Percentiles rank a stretch among this genome's conserved stretches.
These are phyloP conservation scores for Sechiopsis laciniata DNA, from an alignment of 306 rosid genomes.

Conservation along the genomic window DNA sequence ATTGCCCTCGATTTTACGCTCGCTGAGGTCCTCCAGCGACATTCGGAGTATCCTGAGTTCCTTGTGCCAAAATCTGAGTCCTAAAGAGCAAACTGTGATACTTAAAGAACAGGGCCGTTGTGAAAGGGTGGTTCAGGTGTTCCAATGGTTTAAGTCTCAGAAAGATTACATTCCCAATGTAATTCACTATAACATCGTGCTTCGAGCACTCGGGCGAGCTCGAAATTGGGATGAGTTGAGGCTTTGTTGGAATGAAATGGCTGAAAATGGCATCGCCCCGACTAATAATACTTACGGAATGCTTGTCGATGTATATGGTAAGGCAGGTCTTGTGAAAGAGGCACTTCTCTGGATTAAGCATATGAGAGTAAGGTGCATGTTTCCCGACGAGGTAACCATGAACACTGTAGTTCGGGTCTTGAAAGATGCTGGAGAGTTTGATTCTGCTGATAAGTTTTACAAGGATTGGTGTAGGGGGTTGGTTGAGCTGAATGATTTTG, in stretches of 20 bases:
- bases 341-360: slow-evolving; percentile 84
- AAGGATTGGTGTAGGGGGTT: slow-evolving; percentile 64
- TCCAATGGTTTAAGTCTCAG: slow-evolving; percentile 69
- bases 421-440: slow-evolving; percentile 66
- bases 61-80: slow-evolving; percentile 32
- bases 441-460: slow-evolving; percentile 65
- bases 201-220: slow-evolving; percentile 63
- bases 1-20: slow-evolving; percentile 47
- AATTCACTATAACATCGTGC: slow-evolving; percentile 84
- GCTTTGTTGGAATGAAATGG: slow-evolving; percentile 84
- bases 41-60: slow-evolving; percentile 43
- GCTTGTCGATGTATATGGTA: slow-evolving; percentile 82
- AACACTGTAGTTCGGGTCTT: slow-evolving; percentile 68
- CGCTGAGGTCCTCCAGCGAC: slow-evolving; percentile 35
- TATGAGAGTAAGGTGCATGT: slow-evolving; percentile 57
- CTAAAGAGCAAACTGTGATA: slow-evolving; percentile 64
- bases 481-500: slow-evolving; percentile 62
- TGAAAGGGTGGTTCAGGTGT: slow-evolving; percentile 48
- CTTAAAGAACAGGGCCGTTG: slow-evolving; percentile 57
- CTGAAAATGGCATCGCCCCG: slow-evolving; percentile 48
- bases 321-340: slow-evolving; percentile 72
- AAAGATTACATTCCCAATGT: slow-evolving; percentile 56
- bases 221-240: slow-evolving; percentile 73
- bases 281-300: slow-evolving; percentile 63
- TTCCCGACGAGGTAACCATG: slow-evolving; percentile 93